These are phyloP conservation scores for Phellinidium pouzarii DNA, from an alignment of 1,284 basidiomycete genomes.

Conservation along the genomic window DNA sequence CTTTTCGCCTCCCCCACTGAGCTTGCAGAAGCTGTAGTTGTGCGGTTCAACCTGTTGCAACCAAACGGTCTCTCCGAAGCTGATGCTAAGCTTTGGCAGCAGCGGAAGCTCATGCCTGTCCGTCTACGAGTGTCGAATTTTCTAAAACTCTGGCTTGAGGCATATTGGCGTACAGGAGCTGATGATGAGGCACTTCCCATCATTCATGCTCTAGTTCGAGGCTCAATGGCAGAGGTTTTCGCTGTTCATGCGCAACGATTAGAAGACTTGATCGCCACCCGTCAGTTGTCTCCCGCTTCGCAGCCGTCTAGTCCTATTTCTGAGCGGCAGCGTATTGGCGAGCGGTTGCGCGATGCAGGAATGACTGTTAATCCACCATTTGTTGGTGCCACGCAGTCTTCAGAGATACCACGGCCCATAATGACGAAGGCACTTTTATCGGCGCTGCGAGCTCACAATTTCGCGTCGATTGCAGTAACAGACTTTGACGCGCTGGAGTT, in stretches of 20 bases:
- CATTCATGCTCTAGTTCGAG: slow-evolving; percentile 59
- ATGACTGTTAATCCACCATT: slow-evolving; percentile 62
- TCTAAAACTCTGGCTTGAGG: slow-evolving; percentile 90
- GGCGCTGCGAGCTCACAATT: slow-evolving; percentile 53
- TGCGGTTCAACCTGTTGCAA: slow-evolving; percentile 74
- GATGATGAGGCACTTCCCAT: slow-evolving; percentile 57
- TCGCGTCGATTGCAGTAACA: slow-evolving; percentile 59
- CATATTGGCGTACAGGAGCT: slow-evolving; percentile 73
- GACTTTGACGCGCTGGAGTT: slow-evolving; percentile 93
- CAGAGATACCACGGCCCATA: slow-evolving; percentile 71
- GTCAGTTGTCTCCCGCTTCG: slow-evolving; percentile 32
- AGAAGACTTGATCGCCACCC: slow-evolving; percentile 58
- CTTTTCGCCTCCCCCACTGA: slow-evolving; percentile 79
- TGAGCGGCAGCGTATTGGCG: slow-evolving; percentile 35
- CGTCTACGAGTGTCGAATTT: slow-evolving; percentile 87
- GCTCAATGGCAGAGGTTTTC: slow-evolving; percentile 58
- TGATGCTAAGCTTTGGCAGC: slow-evolving; percentile 73
- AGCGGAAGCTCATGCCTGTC: slow-evolving; percentile 82
- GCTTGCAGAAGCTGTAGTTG: slow-evolving; percentile 71
- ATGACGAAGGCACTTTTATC: slow-evolving; percentile 79
- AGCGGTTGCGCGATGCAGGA: slow-evolving; percentile 60
- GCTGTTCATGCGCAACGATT: slow-evolving; percentile 66
- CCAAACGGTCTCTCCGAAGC: slow-evolving; percentile 51
- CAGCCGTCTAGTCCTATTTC: slow-evolving; percentile 39
- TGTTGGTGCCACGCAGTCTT: slow-evolving; percentile 31